Conservation (phyloP, 208 protist genomes). For the Trypanosoma vivax region DNA sequence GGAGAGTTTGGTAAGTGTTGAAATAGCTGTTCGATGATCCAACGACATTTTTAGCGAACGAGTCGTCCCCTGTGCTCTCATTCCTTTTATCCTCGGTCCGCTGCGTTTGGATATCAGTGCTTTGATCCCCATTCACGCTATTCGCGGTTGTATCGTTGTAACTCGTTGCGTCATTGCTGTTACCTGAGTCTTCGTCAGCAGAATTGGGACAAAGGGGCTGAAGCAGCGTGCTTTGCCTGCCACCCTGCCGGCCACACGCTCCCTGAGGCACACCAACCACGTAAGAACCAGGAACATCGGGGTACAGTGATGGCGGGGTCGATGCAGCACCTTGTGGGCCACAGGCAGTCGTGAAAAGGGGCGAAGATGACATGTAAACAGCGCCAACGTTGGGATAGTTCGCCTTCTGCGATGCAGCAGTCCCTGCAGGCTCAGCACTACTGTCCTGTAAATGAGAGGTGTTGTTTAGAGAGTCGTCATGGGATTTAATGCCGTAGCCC, state of each 20-base stretch:
- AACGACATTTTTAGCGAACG: neutral
- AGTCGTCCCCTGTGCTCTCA: neutral
- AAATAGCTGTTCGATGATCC: neutral
- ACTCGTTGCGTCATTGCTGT: slow-evolving; percentile 4
- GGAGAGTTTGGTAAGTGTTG: slow-evolving; percentile 6
- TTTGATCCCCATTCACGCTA: neutral
- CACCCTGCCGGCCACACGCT: too few species aligned
- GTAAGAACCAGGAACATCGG: slow-evolving; percentile 8
- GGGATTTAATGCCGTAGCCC: too few species aligned
- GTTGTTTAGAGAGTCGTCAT: too few species aligned
- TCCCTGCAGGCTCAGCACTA: too few species aligned
- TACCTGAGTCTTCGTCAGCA: slow-evolving; percentile 3
- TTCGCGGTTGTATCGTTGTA: neutral
- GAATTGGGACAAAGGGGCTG: neutral
- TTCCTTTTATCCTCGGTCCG: neutral
- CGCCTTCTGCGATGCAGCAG: too few species aligned
- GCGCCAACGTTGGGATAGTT: too few species aligned
- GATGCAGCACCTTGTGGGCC: too few species aligned
- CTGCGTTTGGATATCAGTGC: neutral
- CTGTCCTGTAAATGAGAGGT: too few species aligned
- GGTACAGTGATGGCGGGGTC: neutral
- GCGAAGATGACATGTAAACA: too few species aligned
- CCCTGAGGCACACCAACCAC: slow-evolving; percentile 3
- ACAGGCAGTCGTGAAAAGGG: too few species aligned
- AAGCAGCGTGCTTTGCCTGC: slow-evolving; percentile 1